Evolutionary conservation across 2,329 filamentous ascomycete genomes (phyloP).

Genomic region (Camptophora hylomeconis): DNA sequence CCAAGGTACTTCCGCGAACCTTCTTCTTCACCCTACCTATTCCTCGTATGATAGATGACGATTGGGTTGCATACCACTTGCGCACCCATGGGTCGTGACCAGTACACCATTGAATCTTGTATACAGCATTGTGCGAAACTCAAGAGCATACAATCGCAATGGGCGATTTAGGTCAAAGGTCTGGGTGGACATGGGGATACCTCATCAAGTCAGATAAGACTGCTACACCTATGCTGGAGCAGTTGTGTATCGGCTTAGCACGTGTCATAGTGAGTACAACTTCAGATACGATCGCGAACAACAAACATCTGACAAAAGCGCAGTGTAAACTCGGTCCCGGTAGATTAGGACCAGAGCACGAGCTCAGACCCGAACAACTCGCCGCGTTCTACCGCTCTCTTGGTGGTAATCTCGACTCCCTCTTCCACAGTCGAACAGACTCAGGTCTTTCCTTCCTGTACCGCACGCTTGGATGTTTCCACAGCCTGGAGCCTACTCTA

Average conservation of each 20-base stretch:
- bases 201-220: slow-evolving; percentile 57
- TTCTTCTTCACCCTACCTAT: too few relatives aligned
- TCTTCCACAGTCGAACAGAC: slow-evolving; percentile 66
- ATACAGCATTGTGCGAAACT: too few relatives aligned
- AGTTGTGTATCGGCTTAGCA: slow-evolving; percentile 55
- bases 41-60: too few relatives aligned
- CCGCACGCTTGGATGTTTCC: slow-evolving; percentile 79
- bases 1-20: too few relatives aligned
- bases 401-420: slow-evolving; percentile 61
- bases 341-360: slow-evolving; percentile 20
- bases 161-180: too few relatives aligned
- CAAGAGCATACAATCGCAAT: too few relatives aligned
- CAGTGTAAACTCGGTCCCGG: slow-evolving; percentile 14
- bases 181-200: too few relatives aligned
- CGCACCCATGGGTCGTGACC: too few relatives aligned
- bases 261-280: slow-evolving; percentile 51
- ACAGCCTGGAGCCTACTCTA: slow-evolving; percentile 62
- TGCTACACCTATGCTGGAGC: slow-evolving; percentile 53
- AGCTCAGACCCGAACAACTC: slow-evolving; percentile 52
- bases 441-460: slow-evolving; percentile 81
- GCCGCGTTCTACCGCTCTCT: slow-evolving; percentile 65
- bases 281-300: slow-evolving; percentile 1
- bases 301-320: slow-evolving; percentile 5
- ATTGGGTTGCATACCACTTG: too few relatives aligned
- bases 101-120: too few relatives aligned